Conservation (phyloP, 306 rosid species). For the Cicer judaicum region DNA sequence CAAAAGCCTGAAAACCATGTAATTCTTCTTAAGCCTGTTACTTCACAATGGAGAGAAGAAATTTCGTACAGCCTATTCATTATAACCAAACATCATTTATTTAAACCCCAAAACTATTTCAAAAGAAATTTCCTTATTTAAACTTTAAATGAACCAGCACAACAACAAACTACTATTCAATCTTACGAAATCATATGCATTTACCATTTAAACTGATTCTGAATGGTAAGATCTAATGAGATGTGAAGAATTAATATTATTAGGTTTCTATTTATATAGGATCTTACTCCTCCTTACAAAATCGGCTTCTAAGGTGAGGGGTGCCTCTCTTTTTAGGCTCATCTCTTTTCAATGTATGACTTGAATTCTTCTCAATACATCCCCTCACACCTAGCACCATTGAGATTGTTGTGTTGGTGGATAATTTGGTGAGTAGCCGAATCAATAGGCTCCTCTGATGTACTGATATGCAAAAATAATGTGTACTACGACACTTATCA, state of each 20-base stretch:
- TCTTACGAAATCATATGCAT: slow-evolving; percentile 31
- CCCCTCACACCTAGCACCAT: no score
- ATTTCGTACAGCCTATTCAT: slow-evolving; percentile 11
- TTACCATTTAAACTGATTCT: not conserved
- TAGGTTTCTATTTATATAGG: no score
- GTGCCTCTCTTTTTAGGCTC: no score
- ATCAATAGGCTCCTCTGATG: no score
- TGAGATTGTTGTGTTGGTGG: no score
- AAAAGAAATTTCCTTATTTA: slow-evolving; percentile 3
- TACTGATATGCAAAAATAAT: no score
- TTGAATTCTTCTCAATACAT: no score
- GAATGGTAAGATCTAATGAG: slow-evolving; percentile 3
- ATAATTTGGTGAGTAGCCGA: no score
- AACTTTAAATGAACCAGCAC: slow-evolving; percentile 17
- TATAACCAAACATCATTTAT: slow-evolving; percentile 13
- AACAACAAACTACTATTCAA: slow-evolving; percentile 20
- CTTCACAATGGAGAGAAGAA: not conserved
- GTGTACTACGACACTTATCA: no score
- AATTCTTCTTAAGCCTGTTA: slow-evolving; percentile 8
- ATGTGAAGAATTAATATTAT: not conserved
- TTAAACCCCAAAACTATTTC: slow-evolving; percentile 24
- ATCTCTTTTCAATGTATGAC: no score
- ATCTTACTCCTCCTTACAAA: no score
- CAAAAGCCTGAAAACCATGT: not conserved
- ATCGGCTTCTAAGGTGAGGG: no score